These are phyloP conservation scores for Davidsoniella eucalypti DNA, from an alignment of 2,329 filamentous ascomycete species.

Conservation along the genomic window DNA sequence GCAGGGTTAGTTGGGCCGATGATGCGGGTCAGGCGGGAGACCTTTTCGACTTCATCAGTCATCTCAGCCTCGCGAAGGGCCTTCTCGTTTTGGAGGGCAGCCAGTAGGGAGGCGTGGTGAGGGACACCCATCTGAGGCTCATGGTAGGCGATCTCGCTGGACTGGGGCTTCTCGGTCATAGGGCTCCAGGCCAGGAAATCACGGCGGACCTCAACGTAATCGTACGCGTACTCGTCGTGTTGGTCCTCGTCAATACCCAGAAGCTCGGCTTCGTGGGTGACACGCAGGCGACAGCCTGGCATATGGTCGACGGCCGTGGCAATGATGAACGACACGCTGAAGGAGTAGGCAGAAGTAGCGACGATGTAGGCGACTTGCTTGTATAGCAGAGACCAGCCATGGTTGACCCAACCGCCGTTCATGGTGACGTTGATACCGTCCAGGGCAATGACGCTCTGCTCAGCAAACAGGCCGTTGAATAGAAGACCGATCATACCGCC, in stretches of 20 bases:
- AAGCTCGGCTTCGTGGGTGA: constrained; percentile 66
- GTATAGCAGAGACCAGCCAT: constrained; percentile 59
- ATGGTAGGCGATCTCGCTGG: constrained; percentile 32
- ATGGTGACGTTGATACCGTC: constrained; percentile 58
- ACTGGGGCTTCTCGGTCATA: constrained; percentile 21
- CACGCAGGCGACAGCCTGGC: constrained; percentile 64
- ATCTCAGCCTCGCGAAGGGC: constrained; percentile 6
- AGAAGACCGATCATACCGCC: constrained; percentile 53
- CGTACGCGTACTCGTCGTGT: constrained; percentile 78
- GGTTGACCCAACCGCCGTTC: constrained; percentile 56
- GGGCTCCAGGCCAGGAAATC: constrained; percentile 83
- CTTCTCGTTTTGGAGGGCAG: constrained; percentile 16
- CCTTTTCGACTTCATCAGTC: constrained; percentile 9
- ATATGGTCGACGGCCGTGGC: constrained; percentile 60
- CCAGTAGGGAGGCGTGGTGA: constrained; percentile 37
- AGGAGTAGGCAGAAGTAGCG: constrained; percentile 49
- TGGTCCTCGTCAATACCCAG: constrained; percentile 83
- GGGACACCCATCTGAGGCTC: constrained; percentile 55
- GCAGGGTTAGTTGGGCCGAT: constrained; percentile 4
- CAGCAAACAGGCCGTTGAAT: constrained; percentile 59
- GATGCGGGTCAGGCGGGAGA: constrained; percentile 16
- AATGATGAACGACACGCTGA: constrained; percentile 56
- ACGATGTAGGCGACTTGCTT: constrained; percentile 65
- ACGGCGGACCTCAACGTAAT: constrained; percentile 76
- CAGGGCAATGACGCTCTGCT: constrained; percentile 54